Base-by-base conservation (phyloP, 2,329 filamentous ascomycete species). In the Fusarium chaquense region DNA sequence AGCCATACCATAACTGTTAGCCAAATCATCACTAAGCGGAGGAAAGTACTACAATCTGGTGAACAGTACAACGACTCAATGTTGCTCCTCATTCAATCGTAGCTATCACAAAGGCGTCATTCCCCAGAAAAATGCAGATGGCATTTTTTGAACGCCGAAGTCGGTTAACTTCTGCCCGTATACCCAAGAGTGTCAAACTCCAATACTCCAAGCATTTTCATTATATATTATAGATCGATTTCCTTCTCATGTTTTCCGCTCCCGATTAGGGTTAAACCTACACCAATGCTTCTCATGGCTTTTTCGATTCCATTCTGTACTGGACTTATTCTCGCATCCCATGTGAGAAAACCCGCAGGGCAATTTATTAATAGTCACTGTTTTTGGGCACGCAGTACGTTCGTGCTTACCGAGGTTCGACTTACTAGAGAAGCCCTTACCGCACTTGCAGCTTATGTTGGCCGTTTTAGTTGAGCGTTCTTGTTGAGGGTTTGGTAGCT, bases 341-440 rank as follows among this genome's bases (percentile, higher is more conserved):
- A 63, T 18, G 20, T 46, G 35, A 30, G 55, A 59, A 41, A 75
- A 77, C 45, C 73, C 62, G 45, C 77, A 78, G 38, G 56, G 11
- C n/a, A 40, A 22, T 20, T 20, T 40, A 13, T 20, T 40, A 13
- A n/a, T 4, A 40, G 13, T 13, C 13, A 20, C n/a, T 13, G 12
- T 40, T 22, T 40, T 22, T 13, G 36, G n/a, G n/a, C 77, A 78
- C 4, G 75, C 76, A 46, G 76, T 70, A 3, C 67, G 72, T 63
- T 73, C 71, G 66, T 78, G 77, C 55, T 78, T 78, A 59, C 78
- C 78, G 26, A 75, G 72, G 53, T 78, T 78, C 61, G 76, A 75
- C 28, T 72, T 58, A 50, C 67, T 78, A 3, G 76, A 75, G 32
- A 78, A 78, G 20, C 61, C 69, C 65, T 77, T 78, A 43, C 59